phyloP scores from a whole-genome alignment of 805 yeast species.

The Cyberlindnera meyerae region DNA sequence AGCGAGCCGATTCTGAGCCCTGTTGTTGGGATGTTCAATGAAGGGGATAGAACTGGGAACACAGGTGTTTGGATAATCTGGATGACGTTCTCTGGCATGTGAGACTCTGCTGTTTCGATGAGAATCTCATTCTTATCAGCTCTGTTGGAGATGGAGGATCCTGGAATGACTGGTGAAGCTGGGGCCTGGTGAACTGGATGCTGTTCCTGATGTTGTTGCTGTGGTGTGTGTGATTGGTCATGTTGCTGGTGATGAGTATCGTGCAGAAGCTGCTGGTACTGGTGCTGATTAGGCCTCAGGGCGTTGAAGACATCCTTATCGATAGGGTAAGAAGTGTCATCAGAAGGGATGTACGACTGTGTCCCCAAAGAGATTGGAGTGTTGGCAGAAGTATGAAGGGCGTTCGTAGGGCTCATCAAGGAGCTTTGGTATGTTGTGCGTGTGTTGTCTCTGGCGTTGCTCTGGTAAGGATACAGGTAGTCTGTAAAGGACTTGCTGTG shows the following conservation, averaged over 20 bases:
- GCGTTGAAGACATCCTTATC: constrained; percentile 24
- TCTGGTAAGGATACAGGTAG: constrained; percentile 34
- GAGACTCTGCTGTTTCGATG: constrained; percentile 31
- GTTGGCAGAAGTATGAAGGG: neutral
- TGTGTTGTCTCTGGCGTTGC: neutral
- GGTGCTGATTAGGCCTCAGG: constrained; percentile 14
- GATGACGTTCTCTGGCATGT: constrained; percentile 45
- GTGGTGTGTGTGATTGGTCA: too few species aligned
- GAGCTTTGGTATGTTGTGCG: neutral
- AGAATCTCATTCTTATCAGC: constrained; percentile 10
- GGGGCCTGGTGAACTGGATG: too few species aligned
- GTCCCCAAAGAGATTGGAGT: neutral
- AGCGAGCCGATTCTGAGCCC: constrained; percentile 64
- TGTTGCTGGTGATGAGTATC: too few species aligned
- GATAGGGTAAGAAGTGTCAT: neutral
- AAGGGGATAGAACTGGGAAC: constrained; percentile 28
- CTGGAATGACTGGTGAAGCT: too few species aligned
- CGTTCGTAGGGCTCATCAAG: neutral
- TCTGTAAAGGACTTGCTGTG: constrained; percentile 52
- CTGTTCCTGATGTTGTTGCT: too few species aligned
- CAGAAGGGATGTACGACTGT: neutral
- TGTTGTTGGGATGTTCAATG: constrained; percentile 46
- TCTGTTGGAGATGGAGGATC: neutral
- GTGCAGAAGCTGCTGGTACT: neutral
- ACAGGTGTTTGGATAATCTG: constrained; percentile 32